phyloP scores from a whole-genome alignment of 2,329 filamentous ascomycete genomes.

The Diaporthe citrichinensis region DNA sequence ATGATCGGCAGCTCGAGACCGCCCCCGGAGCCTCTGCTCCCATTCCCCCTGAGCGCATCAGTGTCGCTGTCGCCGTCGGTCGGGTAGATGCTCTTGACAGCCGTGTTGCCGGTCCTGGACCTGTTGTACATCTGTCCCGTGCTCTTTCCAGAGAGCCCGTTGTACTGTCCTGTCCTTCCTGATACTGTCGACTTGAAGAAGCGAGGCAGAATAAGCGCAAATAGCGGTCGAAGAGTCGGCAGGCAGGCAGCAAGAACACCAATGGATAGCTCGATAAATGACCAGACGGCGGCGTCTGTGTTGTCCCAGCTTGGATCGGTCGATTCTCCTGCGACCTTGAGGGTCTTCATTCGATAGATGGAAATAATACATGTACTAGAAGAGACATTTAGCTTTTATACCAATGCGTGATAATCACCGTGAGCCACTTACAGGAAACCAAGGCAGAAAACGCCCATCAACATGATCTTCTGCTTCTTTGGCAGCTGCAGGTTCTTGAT shows the following conservation, averaged over 20 bases:
- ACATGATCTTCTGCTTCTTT: slow-evolving; percentile 45
- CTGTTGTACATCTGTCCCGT: slow-evolving; percentile 10
- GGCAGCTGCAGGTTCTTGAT: slow-evolving; percentile 47
- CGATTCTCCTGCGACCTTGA: slow-evolving; percentile 44
- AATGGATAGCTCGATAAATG: slow-evolving; percentile 48
- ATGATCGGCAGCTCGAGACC: slow-evolving; percentile 32
- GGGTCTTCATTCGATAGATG: slow-evolving; percentile 47
- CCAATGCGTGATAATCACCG: not conserved
- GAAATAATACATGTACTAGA: slow-evolving; percentile 48
- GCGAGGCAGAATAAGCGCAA: slow-evolving; percentile 44
- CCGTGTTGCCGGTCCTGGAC: slow-evolving; percentile 25
- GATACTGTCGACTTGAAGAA: slow-evolving; percentile 42
- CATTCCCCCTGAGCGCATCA: slow-evolving; percentile 17
- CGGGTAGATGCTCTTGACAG: not conserved
- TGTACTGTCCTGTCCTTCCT: slow-evolving; percentile 14
- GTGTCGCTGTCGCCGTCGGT: slow-evolving; percentile 36
- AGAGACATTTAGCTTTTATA: not conserved
- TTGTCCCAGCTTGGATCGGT: slow-evolving; percentile 48
- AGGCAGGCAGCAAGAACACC: slow-evolving; percentile 48
- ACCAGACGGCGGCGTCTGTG: slow-evolving; percentile 50
- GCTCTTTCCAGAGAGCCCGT: slow-evolving; percentile 18
- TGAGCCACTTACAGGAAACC: slow-evolving; percentile 46
- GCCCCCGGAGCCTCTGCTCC: slow-evolving; percentile 5
- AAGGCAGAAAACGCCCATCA: slow-evolving; percentile 46
- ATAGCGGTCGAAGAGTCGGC: slow-evolving; percentile 49